These are phyloP conservation scores for Suhomyces bokatorum DNA, from an alignment of 1,139 yeast genomes.

Conservation along the genomic window DNA sequence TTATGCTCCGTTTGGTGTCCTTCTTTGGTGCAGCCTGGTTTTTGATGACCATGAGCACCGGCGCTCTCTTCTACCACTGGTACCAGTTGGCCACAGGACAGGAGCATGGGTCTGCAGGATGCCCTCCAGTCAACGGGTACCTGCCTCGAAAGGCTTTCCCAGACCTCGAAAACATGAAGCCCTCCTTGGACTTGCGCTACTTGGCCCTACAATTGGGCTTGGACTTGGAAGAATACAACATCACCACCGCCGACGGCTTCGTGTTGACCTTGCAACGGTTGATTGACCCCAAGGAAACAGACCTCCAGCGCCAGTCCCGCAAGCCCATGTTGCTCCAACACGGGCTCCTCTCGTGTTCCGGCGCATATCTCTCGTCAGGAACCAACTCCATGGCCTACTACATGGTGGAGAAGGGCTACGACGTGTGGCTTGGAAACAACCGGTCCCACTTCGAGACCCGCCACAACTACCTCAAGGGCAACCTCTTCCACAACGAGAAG, in stretches of 20 bases:
- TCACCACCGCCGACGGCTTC: slow-evolving; percentile 82
- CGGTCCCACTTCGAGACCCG: slow-evolving; percentile 79
- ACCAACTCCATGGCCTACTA: slow-evolving; percentile 69
- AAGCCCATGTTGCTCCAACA: slow-evolving; percentile 77
- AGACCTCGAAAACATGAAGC: slow-evolving; percentile 30
- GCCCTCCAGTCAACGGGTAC: slow-evolving; percentile 23
- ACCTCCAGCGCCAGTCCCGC: slow-evolving; percentile 26
- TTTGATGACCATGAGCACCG: slow-evolving; percentile 23
- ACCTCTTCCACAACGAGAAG: slow-evolving; percentile 49
- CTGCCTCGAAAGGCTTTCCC: slow-evolving; percentile 34
- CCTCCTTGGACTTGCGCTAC: slow-evolving; percentile 51
- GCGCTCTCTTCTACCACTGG: slow-evolving; percentile 32
- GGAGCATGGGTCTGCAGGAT: slow-evolving; percentile 18
- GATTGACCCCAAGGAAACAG: slow-evolving; percentile 49
- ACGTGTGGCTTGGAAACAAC: slow-evolving; percentile 94
- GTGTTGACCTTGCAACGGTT: slow-evolving; percentile 64
- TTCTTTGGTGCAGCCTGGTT: slow-evolving; percentile 33
- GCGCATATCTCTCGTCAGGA: slow-evolving; percentile 80
- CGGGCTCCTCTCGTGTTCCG: slow-evolving; percentile 85
- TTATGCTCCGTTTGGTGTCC: slow-evolving; percentile 27
- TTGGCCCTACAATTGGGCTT: slow-evolving; percentile 64
- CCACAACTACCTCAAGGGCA: slow-evolving; percentile 45
- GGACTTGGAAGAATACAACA: slow-evolving; percentile 56
- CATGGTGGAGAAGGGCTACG: slow-evolving; percentile 65
- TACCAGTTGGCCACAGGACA: slow-evolving; percentile 26